Evolutionary conservation across 352 stramenopile species (phyloP).

Genomic region (Peronospora belbahrii): DNA sequence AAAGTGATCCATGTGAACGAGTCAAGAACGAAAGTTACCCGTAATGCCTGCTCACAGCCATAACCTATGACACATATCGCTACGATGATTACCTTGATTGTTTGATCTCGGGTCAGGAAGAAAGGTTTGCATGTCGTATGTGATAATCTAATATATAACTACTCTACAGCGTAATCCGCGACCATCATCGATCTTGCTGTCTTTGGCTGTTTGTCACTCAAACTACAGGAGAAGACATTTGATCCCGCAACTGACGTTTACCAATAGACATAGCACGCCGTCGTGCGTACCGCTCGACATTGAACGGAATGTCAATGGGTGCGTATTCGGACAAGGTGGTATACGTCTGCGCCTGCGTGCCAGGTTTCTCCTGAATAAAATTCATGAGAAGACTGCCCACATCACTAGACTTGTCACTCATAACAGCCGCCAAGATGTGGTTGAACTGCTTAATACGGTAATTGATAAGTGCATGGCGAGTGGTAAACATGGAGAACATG

Average conservation of each 20-base stretch:
- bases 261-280: constrained; percentile 56
- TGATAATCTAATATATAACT: constrained; percentile 17
- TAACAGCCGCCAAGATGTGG: constrained; percentile 51
- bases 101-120: too few relatives aligned
- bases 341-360: constrained; percentile 45
- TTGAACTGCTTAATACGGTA: constrained; percentile 67
- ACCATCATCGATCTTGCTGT: not conserved
- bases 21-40: too few relatives aligned
- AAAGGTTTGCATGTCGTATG: not conserved
- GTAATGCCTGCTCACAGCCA: too few relatives aligned
- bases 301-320: constrained; percentile 59
- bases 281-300: constrained; percentile 50
- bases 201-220: constrained; percentile 1
- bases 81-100: constrained; percentile 2
- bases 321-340: constrained; percentile 70
- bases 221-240: constrained; percentile 14
- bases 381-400: constrained; percentile 61
- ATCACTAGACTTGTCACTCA: constrained; percentile 50
- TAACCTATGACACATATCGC: too few relatives aligned
- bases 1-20: too few relatives aligned
- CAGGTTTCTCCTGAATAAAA: constrained; percentile 75
- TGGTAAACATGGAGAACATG: constrained; percentile 55
- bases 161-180: constrained; percentile 7
- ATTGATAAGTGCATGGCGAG: constrained; percentile 50
- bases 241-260: constrained; percentile 35